phyloP scores from a whole-genome alignment of 768 basidiomycete genomes.

The Leucocoprinus leucothites region DNA sequence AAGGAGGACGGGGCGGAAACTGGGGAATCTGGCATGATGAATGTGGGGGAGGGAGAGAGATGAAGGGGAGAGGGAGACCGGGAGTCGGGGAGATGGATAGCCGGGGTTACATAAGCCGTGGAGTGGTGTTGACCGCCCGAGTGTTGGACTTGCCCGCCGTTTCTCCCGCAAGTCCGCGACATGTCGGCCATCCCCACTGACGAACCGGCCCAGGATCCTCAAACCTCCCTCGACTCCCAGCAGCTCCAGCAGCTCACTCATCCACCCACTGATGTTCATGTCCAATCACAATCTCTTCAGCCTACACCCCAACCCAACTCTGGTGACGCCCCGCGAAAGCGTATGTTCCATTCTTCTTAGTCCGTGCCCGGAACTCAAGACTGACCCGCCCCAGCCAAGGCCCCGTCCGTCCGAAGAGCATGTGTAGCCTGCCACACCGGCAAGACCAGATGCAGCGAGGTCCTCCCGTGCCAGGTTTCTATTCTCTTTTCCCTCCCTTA shows the following conservation, averaged over 20 bases:
- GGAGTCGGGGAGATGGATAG: slow-evolving; percentile 6
- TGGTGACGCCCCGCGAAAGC: slow-evolving; percentile 55
- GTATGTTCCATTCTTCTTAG: slow-evolving; percentile 35
- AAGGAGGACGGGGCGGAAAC: slow-evolving; percentile 59
- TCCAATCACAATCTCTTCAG: slow-evolving; percentile 24
- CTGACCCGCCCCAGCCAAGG: slow-evolving; percentile 52
- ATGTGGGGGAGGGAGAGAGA: slow-evolving; percentile 25
- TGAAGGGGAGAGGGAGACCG: neutral
- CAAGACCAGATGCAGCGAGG: slow-evolving; percentile 81
- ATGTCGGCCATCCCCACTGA: slow-evolving; percentile 79
- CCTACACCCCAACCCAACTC: slow-evolving; percentile 21
- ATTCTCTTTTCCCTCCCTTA: slow-evolving; percentile 3
- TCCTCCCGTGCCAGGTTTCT: slow-evolving; percentile 73
- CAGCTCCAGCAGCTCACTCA: slow-evolving; percentile 53
- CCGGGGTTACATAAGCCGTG: slow-evolving; percentile 10
- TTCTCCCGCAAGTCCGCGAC: slow-evolving; percentile 31
- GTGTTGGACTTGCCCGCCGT: slow-evolving; percentile 24
- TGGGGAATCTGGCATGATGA: slow-evolving; percentile 39
- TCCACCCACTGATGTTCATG: slow-evolving; percentile 17
- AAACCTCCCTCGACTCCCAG: slow-evolving; percentile 57
- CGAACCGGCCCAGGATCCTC: slow-evolving; percentile 53
- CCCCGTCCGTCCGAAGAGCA: slow-evolving; percentile 76
- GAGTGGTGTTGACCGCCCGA: slow-evolving; percentile 7
- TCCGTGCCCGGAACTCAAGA: slow-evolving; percentile 16
- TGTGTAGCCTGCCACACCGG: slow-evolving; percentile 81